Base-by-base conservation (phyloP, 208 protist species). In the Trypanosoma lewisi region DNA sequence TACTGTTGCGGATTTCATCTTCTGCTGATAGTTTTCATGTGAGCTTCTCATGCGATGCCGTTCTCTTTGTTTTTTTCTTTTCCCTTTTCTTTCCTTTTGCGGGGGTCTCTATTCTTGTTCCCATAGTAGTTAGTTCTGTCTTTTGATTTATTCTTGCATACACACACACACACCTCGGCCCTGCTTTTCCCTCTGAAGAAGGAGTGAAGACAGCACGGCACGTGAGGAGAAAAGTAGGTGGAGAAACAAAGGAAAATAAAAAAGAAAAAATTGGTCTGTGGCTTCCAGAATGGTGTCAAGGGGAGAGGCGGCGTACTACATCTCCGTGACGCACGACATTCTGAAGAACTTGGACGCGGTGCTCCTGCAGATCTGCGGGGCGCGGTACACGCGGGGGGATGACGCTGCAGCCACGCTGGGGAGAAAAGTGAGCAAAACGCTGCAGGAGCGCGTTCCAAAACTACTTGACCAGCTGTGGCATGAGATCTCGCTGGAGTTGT, bases 391-490 rank as follows among this genome's bases (percentile, higher is more conserved):
- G 0, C 31, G 7, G 16, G 8, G 51, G 16, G 19, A 12, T 21
- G 50, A 51, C 0, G n/a, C 7, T 39, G n/a, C 37, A 17, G 37
- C 2, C 21, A n/a, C 25, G 19, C 12, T 67, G 1, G 50, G 58
- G 36, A 49, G 16, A 16, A 58, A 56, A 31, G 36, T 58, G 8
- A 50, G 58, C 37, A 5, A 21, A 31, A 16, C 51, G 1, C 6
- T 67, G 17, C 34, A 58, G 11, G 61, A 67, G 37, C 49, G 37
- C 12, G 23, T 67, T 50, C 61, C 50, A 16, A 57, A 57, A 37
- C 16, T 58, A 17, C n/a, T 67, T 16, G 50, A 58, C 27, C 49
- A 57, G 37, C 9, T 67, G 5, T 67, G 61, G 61, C 27, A 58
- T 9, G 61, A 67, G 19, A 57, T 58, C 9, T 67, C 50, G 49